A percentile compares a stretch with the other conserved stretches of the same genome.
Evolutionary conservation across 495 filamentous ascomycete genomes (phyloP).

Genomic region (Elaphomyces granulatus): DNA sequence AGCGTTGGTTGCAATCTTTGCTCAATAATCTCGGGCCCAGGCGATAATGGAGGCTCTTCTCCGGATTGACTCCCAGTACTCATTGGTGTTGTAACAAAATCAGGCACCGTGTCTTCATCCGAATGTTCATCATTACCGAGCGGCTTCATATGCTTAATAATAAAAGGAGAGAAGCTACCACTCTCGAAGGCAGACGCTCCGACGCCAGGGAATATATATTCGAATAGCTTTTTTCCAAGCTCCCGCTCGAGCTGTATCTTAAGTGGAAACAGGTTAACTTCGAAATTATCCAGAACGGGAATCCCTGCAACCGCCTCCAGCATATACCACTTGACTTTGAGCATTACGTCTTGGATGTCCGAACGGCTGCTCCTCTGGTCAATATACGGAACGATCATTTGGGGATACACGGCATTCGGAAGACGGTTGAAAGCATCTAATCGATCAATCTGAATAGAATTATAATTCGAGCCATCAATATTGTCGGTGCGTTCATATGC

Average conservation of each 20-base stretch:
- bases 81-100: slow-evolving; percentile 14
- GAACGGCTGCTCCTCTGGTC: slow-evolving; percentile 44
- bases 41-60: slow-evolving; percentile 27
- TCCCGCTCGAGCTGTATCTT: slow-evolving; percentile 90
- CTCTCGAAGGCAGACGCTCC: slow-evolving; percentile 44
- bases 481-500: slow-evolving; percentile 92
- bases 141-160: slow-evolving; percentile 62
- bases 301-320: slow-evolving; percentile 96
- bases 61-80: slow-evolving; percentile 17
- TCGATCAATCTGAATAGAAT: slow-evolving; percentile 69
- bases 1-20: slow-evolving; percentile 67
- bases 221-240: slow-evolving; percentile 85
- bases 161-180: slow-evolving; percentile 63
- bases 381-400: slow-evolving; percentile 83
- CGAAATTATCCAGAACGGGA: slow-evolving; percentile 92
- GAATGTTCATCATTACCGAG: slow-evolving; percentile 33
- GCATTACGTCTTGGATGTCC: slow-evolving; percentile 52
- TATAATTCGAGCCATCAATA: slow-evolving; percentile 89
- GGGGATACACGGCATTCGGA: slow-evolving; percentile 80
- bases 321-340: slow-evolving; percentile 93
- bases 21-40: slow-evolving; percentile 54
- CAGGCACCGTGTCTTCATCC: slow-evolving; percentile 38
- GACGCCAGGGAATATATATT: slow-evolving; percentile 89
- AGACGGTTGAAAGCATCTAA: slow-evolving; percentile 80
- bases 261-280: slow-evolving; percentile 84